Percentiles rank a stretch among this genome's conserved stretches.
Conservation (phyloP, 768 basidiomycete genomes). For the Kwoniella shandongensis region DNA sequence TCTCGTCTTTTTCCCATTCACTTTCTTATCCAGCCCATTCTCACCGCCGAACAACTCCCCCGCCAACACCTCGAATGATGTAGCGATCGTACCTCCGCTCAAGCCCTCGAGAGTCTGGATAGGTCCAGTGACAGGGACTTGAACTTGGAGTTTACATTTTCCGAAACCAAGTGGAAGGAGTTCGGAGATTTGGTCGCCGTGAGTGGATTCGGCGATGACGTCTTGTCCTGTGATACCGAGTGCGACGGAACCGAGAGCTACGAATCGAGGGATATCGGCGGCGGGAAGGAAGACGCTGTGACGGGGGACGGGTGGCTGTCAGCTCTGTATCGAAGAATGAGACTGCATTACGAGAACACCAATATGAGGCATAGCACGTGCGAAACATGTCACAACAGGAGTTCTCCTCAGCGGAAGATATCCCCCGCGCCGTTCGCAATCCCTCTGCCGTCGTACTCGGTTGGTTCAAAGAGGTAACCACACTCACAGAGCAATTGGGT, state of each 20-base stretch:
- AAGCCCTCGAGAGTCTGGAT: slow-evolving; percentile 75
- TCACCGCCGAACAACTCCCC: slow-evolving; percentile 65
- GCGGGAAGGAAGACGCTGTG: slow-evolving; percentile 92
- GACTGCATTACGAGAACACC: too few species aligned
- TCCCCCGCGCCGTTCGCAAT: too few species aligned
- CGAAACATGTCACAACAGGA: too few species aligned
- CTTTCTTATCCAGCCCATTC: slow-evolving; percentile 57
- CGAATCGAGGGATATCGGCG: slow-evolving; percentile 95
- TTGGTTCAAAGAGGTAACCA: background rate
- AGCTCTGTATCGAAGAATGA: slow-evolving; percentile 4
- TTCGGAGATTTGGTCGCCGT: slow-evolving; percentile 75
- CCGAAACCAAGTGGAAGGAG: slow-evolving; percentile 84
- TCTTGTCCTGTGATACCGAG: slow-evolving; percentile 98
- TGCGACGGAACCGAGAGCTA: slow-evolving; percentile 94
- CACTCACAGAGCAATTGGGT: slow-evolving; percentile 84
- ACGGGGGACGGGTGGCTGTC: background rate
- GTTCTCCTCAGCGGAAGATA: too few species aligned
- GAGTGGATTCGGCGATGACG: slow-evolving; percentile 85
- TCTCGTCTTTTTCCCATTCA: slow-evolving; percentile 65
- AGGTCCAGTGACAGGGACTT: slow-evolving; percentile 75
- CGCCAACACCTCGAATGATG: slow-evolving; percentile 88
- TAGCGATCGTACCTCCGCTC: slow-evolving; percentile 88
- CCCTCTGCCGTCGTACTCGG: too few species aligned
- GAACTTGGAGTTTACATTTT: slow-evolving; percentile 77
- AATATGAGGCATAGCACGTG: too few species aligned